Evolutionary conservation across 352 stramenopile genomes (phyloP).

Genomic region (Globisporangium viniferum): DNA sequence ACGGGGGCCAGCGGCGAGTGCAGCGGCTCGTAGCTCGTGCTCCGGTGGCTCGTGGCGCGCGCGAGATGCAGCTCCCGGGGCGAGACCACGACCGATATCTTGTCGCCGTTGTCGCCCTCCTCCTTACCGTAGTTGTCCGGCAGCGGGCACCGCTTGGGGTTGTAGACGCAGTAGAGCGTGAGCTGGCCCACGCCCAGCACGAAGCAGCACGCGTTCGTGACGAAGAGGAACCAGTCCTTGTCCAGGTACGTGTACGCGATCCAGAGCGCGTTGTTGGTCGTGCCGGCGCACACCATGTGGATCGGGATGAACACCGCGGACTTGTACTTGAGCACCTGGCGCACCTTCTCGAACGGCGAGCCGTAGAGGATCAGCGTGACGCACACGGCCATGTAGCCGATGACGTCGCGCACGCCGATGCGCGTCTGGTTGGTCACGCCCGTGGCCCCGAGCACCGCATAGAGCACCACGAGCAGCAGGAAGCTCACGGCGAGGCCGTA

Average conservation of each 20-base stretch:
- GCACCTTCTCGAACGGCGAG: constrained; percentile 54
- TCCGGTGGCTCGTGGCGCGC: background rate
- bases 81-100: constrained; percentile 4
- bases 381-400: constrained; percentile 33
- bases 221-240: constrained; percentile 50
- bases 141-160: constrained; percentile 38
- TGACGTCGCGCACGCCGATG: constrained; percentile 24
- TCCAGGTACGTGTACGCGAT: constrained; percentile 42
- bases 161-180: constrained; percentile 42
- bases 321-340: constrained; percentile 41
- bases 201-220: constrained; percentile 42
- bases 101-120: background rate
- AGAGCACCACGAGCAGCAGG: constrained; percentile 5
- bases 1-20: background rate
- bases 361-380: constrained; percentile 52
- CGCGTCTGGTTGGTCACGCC: constrained; percentile 24
- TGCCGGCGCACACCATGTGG: constrained; percentile 48
- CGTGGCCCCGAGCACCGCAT: constrained; percentile 5
- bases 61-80: constrained; percentile 1
- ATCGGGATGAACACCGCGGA: constrained; percentile 50
- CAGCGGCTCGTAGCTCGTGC: constrained; percentile 4
- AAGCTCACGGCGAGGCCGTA: constrained; percentile 8
- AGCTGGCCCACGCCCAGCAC: constrained; percentile 33
- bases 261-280: constrained; percentile 57
- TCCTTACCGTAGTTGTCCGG: constrained; percentile 24